Conservation (phyloP, 2,329 filamentous ascomycete genomes). For the Xylariaceae sp. region DNA sequence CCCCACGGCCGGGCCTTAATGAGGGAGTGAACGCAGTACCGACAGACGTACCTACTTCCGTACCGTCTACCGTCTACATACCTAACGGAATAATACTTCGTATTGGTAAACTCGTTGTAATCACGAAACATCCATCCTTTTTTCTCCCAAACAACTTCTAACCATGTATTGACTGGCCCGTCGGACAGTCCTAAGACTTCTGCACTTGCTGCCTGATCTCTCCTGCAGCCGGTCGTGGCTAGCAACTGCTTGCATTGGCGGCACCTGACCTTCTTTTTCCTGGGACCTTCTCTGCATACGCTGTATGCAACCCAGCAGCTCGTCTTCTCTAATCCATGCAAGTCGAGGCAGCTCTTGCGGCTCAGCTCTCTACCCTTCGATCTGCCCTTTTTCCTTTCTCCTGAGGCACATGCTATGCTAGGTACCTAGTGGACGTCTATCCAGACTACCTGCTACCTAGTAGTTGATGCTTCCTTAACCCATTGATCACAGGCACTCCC, state of each 20-base stretch:
- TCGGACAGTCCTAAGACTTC: neutral
- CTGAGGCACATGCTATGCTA: slow-evolving; percentile 4
- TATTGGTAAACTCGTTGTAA: neutral
- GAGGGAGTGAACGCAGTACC: neutral
- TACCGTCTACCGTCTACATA: no score
- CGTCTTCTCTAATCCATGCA: slow-evolving; percentile 17
- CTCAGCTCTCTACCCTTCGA: slow-evolving; percentile 3
- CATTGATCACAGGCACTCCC: slow-evolving; percentile 8
- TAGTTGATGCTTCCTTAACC: slow-evolving; percentile 4
- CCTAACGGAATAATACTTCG: neutral
- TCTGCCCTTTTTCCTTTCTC: slow-evolving; percentile 6
- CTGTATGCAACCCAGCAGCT: neutral
- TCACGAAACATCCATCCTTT: neutral
- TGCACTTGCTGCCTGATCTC: slow-evolving; percentile 7
- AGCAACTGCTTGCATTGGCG: slow-evolving; percentile 15
- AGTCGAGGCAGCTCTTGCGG: slow-evolving; percentile 9
- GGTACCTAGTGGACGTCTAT: neutral
- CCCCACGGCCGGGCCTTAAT: neutral
- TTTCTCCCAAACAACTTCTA: neutral
- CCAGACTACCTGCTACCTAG: no score
- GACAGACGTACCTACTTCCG: no score
- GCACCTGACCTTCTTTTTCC: slow-evolving; percentile 16
- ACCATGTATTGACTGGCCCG: slow-evolving; percentile 5
- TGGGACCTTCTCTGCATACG: slow-evolving; percentile 18
- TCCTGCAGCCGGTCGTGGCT: slow-evolving; percentile 1